These are phyloP conservation scores for Protostelium mycophagum DNA, from an alignment of 78 protist species.

Conservation along the genomic window DNA sequence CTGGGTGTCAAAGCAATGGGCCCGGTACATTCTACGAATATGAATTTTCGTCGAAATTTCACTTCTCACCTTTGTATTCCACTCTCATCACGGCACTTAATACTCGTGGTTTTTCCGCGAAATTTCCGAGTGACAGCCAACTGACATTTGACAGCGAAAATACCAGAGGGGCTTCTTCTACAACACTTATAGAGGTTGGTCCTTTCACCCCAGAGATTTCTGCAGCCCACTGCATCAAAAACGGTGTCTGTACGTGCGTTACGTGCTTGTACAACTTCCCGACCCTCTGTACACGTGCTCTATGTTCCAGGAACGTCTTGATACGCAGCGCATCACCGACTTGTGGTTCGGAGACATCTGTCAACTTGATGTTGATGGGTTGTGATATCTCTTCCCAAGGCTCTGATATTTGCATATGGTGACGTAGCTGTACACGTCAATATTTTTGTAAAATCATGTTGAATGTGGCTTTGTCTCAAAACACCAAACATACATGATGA, in stretches of 20 bases:
- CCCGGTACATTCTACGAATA: neutral
- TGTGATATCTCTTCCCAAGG: neutral
- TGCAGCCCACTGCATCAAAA: neutral
- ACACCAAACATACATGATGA: neutral
- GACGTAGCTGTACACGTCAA: too few species aligned
- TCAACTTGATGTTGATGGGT: neutral
- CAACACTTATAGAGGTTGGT: neutral
- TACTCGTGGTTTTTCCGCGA: neutral
- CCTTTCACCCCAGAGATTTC: neutral
- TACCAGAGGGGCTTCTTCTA: neutral
- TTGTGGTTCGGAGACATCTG: neutral
- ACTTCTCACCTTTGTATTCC: neutral
- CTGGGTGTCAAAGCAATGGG: slow-evolving; percentile 3
- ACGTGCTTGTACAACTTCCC: neutral
- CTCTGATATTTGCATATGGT: too few species aligned
- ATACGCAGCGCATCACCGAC: neutral
- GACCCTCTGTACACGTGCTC: neutral
- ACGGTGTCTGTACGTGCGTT: neutral
- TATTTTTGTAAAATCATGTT: too few species aligned
- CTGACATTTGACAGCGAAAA: neutral
- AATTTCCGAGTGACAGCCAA: neutral
- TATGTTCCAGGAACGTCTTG: neutral
- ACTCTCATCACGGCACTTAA: neutral
- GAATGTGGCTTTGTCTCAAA: too few species aligned
- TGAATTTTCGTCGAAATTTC: too few species aligned